These are phyloP conservation scores for Ceratocystiopsis sp. DNA, from an alignment of 2,329 filamentous ascomycete genomes.

Conservation along the genomic window DNA sequence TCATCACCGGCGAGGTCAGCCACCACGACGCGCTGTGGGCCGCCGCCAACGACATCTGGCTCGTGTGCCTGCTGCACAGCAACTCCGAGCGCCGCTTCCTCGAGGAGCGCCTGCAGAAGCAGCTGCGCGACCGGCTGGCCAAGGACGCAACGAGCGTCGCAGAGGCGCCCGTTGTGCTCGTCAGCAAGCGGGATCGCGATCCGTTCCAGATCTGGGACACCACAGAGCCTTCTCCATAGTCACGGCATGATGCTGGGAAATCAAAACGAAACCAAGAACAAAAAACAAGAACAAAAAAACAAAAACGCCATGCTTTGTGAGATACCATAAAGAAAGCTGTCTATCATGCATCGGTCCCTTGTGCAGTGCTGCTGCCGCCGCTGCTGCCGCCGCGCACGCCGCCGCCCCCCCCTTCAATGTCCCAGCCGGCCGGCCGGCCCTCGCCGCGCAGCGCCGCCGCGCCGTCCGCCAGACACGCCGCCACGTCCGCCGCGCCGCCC, in stretches of 20 bases:
- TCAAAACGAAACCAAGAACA: too few relatives aligned
- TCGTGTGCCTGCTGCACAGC: constrained; percentile 78
- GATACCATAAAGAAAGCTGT: too few relatives aligned
- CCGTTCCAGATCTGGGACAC: constrained; percentile 61
- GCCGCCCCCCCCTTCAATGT: neutral
- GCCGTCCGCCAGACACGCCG: constrained; percentile 35
- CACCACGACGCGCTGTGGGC: constrained; percentile 84
- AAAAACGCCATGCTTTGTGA: neutral
- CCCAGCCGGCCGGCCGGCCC: constrained; percentile 2
- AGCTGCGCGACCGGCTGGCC: constrained; percentile 42
- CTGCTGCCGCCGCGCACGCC: neutral
- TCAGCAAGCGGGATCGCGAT: constrained; percentile 71
- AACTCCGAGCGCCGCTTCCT: constrained; percentile 84
- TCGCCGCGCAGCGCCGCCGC: constrained; percentile 27
- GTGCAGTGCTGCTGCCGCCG: neutral
- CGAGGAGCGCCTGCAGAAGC: constrained; percentile 47
- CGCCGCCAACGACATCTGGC: constrained; percentile 65
- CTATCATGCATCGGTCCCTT: too few relatives aligned
- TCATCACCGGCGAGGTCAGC: constrained; percentile 84
- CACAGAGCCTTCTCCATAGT: too few relatives aligned
- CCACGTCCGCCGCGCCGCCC: constrained; percentile 34
- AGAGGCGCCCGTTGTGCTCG: constrained; percentile 45
- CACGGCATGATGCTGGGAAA: too few relatives aligned
- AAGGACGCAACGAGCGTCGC: constrained; percentile 19
- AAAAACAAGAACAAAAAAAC: neutral